A percentile compares a stretch with the other conserved stretches of the same genome.
Conservation (phyloP, 306 rosid genomes). For the Cucurbita pepo region DNA sequence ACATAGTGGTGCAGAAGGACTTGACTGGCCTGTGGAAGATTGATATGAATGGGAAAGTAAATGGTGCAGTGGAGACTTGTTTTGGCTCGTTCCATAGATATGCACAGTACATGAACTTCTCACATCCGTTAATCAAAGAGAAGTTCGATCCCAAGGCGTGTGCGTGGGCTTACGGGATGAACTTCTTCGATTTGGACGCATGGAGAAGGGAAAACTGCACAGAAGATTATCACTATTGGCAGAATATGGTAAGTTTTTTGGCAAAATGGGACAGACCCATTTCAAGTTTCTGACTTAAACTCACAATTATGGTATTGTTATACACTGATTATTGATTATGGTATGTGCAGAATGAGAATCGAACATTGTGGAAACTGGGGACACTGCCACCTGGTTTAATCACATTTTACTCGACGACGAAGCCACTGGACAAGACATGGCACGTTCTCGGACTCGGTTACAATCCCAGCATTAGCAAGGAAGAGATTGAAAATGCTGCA, state of each 20-base stretch:
- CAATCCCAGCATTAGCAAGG: constrained; percentile 3
- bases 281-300: neutral
- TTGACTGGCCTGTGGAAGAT: constrained; percentile 6
- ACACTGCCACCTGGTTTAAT: constrained; percentile 7
- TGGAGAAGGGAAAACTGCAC: constrained; percentile 7
- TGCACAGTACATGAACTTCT: constrained; percentile 10
- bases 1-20: neutral
- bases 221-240: constrained; percentile 6
- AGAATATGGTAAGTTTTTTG: neutral
- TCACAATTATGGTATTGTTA: neutral
- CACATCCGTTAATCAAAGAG: constrained; percentile 3
- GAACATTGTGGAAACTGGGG: constrained; percentile 6
- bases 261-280: neutral
- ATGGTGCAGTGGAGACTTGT: constrained; percentile 3
- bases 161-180: constrained; percentile 9
- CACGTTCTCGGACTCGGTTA: constrained; percentile 6
- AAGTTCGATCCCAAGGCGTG: constrained; percentile 3
- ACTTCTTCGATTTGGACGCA: constrained; percentile 3
- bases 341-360: constrained; percentile 7
- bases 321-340: neutral
- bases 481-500: constrained; percentile 1
- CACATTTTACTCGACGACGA: constrained; percentile 1
- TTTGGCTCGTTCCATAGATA: constrained; percentile 6
- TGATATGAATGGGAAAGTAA: constrained; percentile 2
- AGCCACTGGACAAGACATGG: constrained; percentile 4